Conservation (phyloP, 2,329 filamentous ascomycete genomes). For the Aspergillus awamori region DNA sequence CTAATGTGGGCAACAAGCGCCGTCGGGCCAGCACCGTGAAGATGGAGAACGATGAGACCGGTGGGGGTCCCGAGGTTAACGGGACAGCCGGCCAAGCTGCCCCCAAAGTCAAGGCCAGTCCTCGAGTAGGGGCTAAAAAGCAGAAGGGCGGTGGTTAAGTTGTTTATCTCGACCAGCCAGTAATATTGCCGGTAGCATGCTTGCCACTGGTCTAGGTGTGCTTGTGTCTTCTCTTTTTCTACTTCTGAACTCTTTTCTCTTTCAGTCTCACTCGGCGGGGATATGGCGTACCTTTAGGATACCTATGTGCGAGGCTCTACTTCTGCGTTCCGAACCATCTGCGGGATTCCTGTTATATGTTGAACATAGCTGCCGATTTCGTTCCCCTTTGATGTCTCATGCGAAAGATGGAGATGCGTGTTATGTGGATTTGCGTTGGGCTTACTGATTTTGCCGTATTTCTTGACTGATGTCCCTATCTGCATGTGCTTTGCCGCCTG, state of each 20-base stretch:
- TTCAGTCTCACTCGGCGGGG: conserved; percentile 29
- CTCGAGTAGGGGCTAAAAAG: conserved; percentile 49
- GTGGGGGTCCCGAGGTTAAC: conserved; percentile 51
- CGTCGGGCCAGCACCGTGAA: conserved; percentile 63
- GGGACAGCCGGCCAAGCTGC: conserved; percentile 40
- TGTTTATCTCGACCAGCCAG: not conserved
- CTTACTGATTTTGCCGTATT: conserved; percentile 11
- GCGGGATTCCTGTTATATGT: conserved; percentile 15
- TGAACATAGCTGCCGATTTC: conserved; percentile 30
- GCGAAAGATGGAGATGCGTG: not conserved
- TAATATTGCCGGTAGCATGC: conserved; percentile 12
- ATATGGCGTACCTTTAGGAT: conserved; percentile 36
- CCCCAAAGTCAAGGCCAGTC: conserved; percentile 52
- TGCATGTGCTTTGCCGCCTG: not conserved
- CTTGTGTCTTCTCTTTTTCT: conserved; percentile 13
- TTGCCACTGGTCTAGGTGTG: not conserved
- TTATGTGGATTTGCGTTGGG: conserved; percentile 1
- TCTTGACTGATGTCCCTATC: conserved; percentile 15
- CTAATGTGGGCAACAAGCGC: conserved; percentile 62
- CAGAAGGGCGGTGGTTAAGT: conserved; percentile 48
- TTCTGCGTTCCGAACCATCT: conserved; percentile 19
- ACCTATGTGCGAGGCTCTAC: conserved; percentile 27
- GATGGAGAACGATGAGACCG: conserved; percentile 57
- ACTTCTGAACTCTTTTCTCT: conserved; percentile 11
- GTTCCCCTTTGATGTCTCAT: conserved; percentile 12